Conservation (phyloP, 2,329 filamentous ascomycete species). For the Anthostomella pinea region DNA sequence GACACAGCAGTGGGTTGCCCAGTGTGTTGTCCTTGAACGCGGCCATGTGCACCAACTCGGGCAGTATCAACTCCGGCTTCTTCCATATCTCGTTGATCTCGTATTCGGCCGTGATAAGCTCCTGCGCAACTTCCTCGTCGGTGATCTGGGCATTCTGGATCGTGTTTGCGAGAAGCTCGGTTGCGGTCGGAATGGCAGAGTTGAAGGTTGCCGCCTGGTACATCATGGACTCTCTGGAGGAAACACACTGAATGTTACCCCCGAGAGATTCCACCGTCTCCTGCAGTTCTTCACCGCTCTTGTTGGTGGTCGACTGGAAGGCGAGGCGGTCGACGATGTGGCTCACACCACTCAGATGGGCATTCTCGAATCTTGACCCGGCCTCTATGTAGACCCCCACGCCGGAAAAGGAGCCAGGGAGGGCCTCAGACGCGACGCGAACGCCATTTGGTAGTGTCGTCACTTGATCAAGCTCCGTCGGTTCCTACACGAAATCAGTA, state of each 20-base stretch:
- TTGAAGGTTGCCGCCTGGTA: conserved; percentile 99
- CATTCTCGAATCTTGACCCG: conserved; percentile 89
- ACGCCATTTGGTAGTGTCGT: conserved; percentile 90
- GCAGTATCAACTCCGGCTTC: conserved; percentile 92
- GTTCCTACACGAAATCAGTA: conserved; percentile 57
- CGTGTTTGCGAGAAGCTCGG: conserved; percentile 86
- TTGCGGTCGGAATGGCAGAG: conserved; percentile 76
- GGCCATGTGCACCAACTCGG: conserved; percentile 91
- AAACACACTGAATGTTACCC: conserved; percentile 95
- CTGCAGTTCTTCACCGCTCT: conserved; percentile 78
- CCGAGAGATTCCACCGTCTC: conserved; percentile 84
- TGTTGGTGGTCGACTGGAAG: conserved; percentile 80
- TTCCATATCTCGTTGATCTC: conserved; percentile 98
- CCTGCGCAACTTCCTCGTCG: conserved; percentile 79
- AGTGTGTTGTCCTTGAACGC: conserved; percentile 96
- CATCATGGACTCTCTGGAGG: conserved; percentile 94
- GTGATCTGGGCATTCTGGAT: conserved; percentile 84
- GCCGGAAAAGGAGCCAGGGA: conserved; percentile 91
- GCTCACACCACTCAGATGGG: conserved; percentile 80
- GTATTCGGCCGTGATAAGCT: conserved; percentile 88
- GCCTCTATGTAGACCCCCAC: conserved; percentile 95
- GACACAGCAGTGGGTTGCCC: conserved; percentile 89
- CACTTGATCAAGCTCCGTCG: conserved; percentile 80
- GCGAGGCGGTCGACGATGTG: conserved; percentile 95
- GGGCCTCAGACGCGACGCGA: conserved; percentile 88